Conservation (phyloP, 768 basidiomycete genomes). For the Panaeolus papilionaceus region DNA sequence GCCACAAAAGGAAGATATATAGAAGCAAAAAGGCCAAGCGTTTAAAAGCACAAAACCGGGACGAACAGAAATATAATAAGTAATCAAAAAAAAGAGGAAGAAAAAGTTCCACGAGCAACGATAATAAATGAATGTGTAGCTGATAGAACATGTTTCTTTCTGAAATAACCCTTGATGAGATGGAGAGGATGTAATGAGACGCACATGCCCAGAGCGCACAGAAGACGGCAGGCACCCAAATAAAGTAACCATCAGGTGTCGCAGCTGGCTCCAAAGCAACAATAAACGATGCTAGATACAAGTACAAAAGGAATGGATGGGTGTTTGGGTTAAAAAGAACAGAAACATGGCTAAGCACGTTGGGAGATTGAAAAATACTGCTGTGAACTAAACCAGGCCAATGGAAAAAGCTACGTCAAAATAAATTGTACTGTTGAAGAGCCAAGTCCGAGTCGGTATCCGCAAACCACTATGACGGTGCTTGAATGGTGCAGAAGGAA, state of each 20-base stretch:
- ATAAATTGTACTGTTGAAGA: constrained; percentile 1
- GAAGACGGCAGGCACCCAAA: background rate
- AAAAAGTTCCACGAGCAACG: constrained; percentile 8
- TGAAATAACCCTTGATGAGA: constrained; percentile 6
- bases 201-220: background rate
- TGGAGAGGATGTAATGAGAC: background rate
- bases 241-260: background rate
- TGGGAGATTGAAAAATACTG: background rate
- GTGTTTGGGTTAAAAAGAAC: constrained; percentile 16
- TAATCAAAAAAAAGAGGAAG: background rate
- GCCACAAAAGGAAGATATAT: background rate
- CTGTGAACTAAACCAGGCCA: background rate
- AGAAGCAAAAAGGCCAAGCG: background rate
- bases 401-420: constrained; percentile 5
- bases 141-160: constrained; percentile 10
- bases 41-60: constrained; percentile 1
- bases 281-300: constrained; percentile 9
- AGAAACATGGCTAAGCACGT: constrained; percentile 11
- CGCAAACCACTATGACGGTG: background rate
- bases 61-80: constrained; percentile 11
- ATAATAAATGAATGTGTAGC: constrained; percentile 10
- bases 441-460: constrained; percentile 6
- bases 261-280: constrained; percentile 8
- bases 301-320: constrained; percentile 16
- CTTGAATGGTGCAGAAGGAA: background rate